Base-by-base conservation (phyloP, 768 basidiomycete species). In the Hygrophoropsis aurantiaca region DNA sequence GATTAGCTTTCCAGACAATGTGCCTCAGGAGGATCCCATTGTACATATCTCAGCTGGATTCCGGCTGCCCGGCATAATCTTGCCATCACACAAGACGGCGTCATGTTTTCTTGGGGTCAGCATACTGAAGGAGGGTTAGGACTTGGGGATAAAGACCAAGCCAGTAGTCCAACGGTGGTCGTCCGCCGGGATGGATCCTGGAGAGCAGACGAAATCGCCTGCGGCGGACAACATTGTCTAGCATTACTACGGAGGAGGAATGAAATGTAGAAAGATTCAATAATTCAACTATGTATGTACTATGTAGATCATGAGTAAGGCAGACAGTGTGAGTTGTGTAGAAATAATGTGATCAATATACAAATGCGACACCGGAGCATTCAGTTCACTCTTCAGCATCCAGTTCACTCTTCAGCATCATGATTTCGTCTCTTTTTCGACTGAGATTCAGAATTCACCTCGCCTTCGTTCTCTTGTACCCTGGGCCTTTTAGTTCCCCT, bases 1-100 rank as follows among this genome's bases (percentile, higher is more conserved):
- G 61, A 63, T 23, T 75, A 78, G 47, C 67, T 66, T 4, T 74
- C 72, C 24, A 19, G 36, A 10, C 20, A 26, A 9, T 16, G 46
- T 21, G 43, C 32, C 11, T 26, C 26, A 16, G 21, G 27, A 18
- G 45, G 48, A 42, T 37, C 30, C 33, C 11, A 43, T 49, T 32
- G 21, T 42, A 10, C 45, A 49, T 34, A 49, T 49, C 30, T 42
- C 45, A 47, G 44, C 35, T 46, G 41, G 16, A 30, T n/a, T n/a
- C n/a, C n/a, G n/a, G n/a, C n/a, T n/a, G n/a, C 41, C 18, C 7
- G 19, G 7, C n/a, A 11, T 30, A 23, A 21, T 11, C 6, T 42
- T 18, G 41, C 41, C 26, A 25, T 42, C 9, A 42, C 41, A 16
- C n/a, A 7, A 18, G 25, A 18, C 8, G 41, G 41, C 11, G 19